Base-by-base conservation (phyloP, 2,329 filamentous ascomycete species). In the Neoascochyta sp. region DNA sequence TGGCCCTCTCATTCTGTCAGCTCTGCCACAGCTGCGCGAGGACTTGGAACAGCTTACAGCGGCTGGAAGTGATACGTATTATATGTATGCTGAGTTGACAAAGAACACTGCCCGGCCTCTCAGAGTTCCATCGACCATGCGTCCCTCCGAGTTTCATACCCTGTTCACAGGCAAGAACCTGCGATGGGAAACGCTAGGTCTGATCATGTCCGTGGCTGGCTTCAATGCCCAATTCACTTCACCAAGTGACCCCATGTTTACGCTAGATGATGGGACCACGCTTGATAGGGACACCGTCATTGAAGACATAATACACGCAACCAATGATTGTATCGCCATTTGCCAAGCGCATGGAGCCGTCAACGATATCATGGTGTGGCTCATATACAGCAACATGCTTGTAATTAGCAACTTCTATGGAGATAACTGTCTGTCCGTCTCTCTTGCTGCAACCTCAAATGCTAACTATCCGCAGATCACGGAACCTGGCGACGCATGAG, bases 321-420 rank as follows among this genome's bases (percentile, higher is more conserved):
- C 45, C 13, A 59, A 62, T 16, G 50, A 56, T 16, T 62, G 58
- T 28, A 60, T 62, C 32, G 54, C 44, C 25, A 43, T 61, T 5
- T 60, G 56, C 22, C 54, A 60, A 25, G 47, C 51, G 16, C 56
- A 62, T 24, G 57, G 56, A 8, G 53, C 54, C 12, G 56, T 61
- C 4, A 62, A 60, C 21, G 58, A 62, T 24, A 47, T 62, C 28
- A 59, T 60, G 54, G 47, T 60, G 3, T 60, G 54, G 45, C 41
- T 60, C 6, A 31, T 60, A 2, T 60, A 57, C 27, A 36, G 30
- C 19, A 56, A 58, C 26, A 45, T 56, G 45, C 38, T 57, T 18
- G 41, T 60, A 4, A 47, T 48, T 9, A 57, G 55, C 29, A 58
- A 53, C 27, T 58, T 46, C 24, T 60, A 60, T 16, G 58, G 58